A percentile compares a stretch with the other conserved stretches of the same genome.
phyloP scores from a whole-genome alignment of 352 stramenopile species.

The Blastocystis sp. region DNA sequence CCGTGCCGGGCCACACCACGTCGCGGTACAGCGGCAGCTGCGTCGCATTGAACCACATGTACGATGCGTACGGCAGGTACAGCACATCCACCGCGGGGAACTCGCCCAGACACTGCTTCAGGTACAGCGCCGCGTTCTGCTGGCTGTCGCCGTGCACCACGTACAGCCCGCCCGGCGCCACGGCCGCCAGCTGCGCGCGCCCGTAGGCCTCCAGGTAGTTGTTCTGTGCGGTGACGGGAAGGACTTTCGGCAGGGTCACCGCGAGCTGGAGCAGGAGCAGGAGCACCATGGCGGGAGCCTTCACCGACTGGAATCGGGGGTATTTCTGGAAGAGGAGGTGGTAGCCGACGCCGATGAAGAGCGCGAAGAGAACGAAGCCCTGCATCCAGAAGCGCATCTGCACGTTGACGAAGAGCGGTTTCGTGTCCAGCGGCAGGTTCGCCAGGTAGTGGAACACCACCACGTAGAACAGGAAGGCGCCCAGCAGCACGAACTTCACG shows the following conservation, averaged over 20 bases:
- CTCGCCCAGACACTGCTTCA: conserved; percentile 49
- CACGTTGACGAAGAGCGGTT: conserved; percentile 45
- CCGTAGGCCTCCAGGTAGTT: conserved; percentile 37
- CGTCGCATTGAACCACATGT: conserved; percentile 63
- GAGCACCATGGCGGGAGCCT: background rate
- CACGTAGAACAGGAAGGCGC: conserved; percentile 46
- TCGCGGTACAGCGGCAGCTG: conserved; percentile 31
- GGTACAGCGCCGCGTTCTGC: conserved; percentile 47
- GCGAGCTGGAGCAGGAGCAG: conserved; percentile 9
- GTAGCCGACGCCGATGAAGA: conserved; percentile 54
- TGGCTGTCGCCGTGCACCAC: conserved; percentile 42
- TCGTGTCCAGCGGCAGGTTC: conserved; percentile 30
- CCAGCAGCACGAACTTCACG: background rate
- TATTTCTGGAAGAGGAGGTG: background rate
- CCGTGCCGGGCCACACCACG: conserved; percentile 36
- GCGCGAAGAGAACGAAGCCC: conserved; percentile 46
- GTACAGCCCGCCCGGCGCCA: conserved; percentile 28
- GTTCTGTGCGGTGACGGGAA: conserved; percentile 40
- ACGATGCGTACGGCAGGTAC: conserved; percentile 67
- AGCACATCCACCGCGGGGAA: conserved; percentile 31
- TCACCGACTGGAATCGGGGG: background rate
- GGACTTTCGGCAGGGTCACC: conserved; percentile 4
- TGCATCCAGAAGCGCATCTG: conserved; percentile 69
- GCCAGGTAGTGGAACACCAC: conserved; percentile 61
- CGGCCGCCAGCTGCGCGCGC: background rate